Conservation (phyloP, 441 rosid species). For the Viola pubescens region DNA sequence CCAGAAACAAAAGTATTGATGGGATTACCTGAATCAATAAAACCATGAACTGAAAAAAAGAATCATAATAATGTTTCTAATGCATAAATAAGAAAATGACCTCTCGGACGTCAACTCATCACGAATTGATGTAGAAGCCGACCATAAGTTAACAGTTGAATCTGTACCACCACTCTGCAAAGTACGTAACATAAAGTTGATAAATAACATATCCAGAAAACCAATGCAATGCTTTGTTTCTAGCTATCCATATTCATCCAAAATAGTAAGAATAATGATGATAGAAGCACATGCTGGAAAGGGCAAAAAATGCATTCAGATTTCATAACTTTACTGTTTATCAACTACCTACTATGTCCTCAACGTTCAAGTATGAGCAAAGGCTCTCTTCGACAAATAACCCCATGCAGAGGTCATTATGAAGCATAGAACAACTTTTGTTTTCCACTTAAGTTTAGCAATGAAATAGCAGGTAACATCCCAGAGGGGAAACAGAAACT, state of each 20-base stretch:
- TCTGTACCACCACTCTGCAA: constrained; percentile 91
- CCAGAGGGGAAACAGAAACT: too few species aligned
- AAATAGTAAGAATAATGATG: not conserved
- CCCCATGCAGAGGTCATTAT: too few species aligned
- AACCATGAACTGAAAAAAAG: constrained; percentile 9
- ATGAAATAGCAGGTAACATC: too few species aligned
- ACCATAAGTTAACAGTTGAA: constrained; percentile 84
- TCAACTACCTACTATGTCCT: too few species aligned
- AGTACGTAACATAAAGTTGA: constrained; percentile 14
- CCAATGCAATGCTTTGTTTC: not conserved
- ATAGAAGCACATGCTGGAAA: not conserved
- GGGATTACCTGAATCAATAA: constrained; percentile 11
- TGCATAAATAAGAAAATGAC: constrained; percentile 22
- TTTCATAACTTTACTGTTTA: not conserved
- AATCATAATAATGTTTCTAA: not conserved
- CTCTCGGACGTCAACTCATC: constrained; percentile 43
- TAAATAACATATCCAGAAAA: constrained; percentile 17
- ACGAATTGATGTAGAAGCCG: constrained; percentile 39
- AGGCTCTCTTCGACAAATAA: too few species aligned
- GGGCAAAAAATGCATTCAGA: not conserved
- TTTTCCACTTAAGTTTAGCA: too few species aligned
- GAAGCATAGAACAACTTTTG: too few species aligned
- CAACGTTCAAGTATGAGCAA: too few species aligned
- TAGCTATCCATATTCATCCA: not conserved
- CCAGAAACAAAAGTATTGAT: constrained; percentile 11